Conservation (phyloP, 2,329 filamentous ascomycete genomes). For the Colletotrichum chrysophilum region DNA sequence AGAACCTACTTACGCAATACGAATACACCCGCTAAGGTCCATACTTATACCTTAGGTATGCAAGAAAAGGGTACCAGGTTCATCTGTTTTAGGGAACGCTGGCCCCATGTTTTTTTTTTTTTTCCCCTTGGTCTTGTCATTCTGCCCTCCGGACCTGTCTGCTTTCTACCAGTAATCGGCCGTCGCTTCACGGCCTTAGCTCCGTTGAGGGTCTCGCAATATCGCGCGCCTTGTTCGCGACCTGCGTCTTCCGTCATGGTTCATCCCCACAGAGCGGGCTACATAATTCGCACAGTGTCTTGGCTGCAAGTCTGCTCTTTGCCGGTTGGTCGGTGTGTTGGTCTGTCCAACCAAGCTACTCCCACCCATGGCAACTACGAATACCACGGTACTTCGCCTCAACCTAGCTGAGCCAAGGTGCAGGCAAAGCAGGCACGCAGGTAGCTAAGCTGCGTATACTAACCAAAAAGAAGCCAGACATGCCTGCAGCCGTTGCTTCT, state of each 20-base stretch:
- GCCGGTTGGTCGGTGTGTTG: not conserved
- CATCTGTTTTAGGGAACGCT: not conserved
- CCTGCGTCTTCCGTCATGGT: not conserved
- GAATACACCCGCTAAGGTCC: not conserved
- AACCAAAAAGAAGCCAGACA: not conserved
- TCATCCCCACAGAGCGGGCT: not conserved
- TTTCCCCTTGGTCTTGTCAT: not conserved
- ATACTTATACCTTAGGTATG: not conserved
- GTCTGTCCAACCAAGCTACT: not conserved
- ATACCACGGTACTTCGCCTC: not conserved
- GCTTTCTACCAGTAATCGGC: not conserved
- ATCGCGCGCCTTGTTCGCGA: not conserved
- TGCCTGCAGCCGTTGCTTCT: not conserved
- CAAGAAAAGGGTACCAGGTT: not conserved
- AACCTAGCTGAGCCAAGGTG: not conserved
- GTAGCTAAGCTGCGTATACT: not conserved
- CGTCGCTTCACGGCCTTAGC: not conserved
- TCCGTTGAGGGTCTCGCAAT: conserved; percentile 1
- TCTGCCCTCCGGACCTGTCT: not conserved
- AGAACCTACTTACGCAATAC: not conserved
- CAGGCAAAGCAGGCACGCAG: not conserved
- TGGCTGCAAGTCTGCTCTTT: not conserved
- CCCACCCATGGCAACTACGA: not conserved
- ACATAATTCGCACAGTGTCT: not conserved
- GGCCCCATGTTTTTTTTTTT: not conserved